These are phyloP conservation scores for Globisporangium heterothallicum DNA, from an alignment of 352 stramenopile genomes.

Conservation along the genomic window DNA sequence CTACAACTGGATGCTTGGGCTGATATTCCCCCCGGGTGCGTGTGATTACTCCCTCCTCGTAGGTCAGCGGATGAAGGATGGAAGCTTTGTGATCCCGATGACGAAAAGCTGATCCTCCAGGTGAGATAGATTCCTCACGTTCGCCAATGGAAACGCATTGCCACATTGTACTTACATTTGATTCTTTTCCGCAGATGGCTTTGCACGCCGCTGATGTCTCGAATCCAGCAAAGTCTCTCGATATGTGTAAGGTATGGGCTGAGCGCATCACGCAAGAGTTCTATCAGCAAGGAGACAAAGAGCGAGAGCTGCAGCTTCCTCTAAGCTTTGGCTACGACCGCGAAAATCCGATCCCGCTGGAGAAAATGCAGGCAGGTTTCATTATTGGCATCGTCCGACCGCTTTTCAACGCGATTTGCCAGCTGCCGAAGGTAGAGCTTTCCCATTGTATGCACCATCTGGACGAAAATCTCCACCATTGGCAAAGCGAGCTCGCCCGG, in stretches of 20 bases:
- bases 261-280: constrained; percentile 92
- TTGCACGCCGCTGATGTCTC: constrained; percentile 92
- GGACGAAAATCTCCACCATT: constrained; percentile 59
- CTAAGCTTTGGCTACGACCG: constrained; percentile 90
- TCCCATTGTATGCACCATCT: constrained; percentile 60
- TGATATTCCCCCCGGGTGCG: too few species aligned
- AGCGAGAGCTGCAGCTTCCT: constrained; percentile 80
- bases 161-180: not conserved
- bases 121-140: too few species aligned
- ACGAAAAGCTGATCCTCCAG: constrained; percentile 66
- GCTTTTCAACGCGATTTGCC: constrained; percentile 54
- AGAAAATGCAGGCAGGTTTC: constrained; percentile 92
- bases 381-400: constrained; percentile 91
- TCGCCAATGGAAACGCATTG: not conserved
- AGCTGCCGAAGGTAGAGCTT: constrained; percentile 46
- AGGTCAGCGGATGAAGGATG: constrained; percentile 34
- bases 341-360: constrained; percentile 74
- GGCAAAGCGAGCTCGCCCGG: constrained; percentile 59
- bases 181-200: constrained; percentile 40
- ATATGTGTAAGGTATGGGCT: constrained; percentile 80
- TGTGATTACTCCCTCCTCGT: too few species aligned
- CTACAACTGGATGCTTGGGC: too few species aligned
- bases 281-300: constrained; percentile 93
- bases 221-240: constrained; percentile 85
- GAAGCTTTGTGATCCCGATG: constrained; percentile 52